A percentile compares a stretch with the other conserved stretches of the same genome.
Conservation (phyloP, 2,329 filamentous ascomycete genomes). For the Alternaria triticina region DNA sequence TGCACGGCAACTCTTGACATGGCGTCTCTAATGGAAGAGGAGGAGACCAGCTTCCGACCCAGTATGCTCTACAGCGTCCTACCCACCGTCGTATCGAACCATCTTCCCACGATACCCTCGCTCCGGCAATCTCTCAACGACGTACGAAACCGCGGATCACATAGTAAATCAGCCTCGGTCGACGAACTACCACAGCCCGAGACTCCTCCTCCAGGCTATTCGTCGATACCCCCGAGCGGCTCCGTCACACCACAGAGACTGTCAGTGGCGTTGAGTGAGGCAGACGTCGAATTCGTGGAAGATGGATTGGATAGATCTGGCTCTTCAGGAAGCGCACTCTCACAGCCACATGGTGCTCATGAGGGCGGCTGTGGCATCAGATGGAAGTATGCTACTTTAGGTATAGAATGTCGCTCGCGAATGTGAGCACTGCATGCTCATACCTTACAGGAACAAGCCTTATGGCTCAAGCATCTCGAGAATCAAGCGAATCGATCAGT, state of each 20-base stretch:
- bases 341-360: constrained; percentile 30
- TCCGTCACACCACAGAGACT: constrained; percentile 25
- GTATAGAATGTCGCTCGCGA: constrained; percentile 30
- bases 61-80: constrained; percentile 63
- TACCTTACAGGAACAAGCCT: constrained; percentile 53
- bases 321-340: constrained; percentile 26
- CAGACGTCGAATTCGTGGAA: constrained; percentile 31
- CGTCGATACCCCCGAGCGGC: constrained; percentile 33
- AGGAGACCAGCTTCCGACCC: constrained; percentile 26
- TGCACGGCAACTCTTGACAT: constrained; percentile 14
- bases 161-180: constrained; percentile 23
- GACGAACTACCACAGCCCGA: constrained; percentile 28
- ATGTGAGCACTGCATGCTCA: constrained; percentile 2
- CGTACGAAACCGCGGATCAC: constrained; percentile 25
- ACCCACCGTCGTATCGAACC: constrained; percentile 59
- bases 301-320: constrained; percentile 31
- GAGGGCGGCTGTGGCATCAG: constrained; percentile 51
- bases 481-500: constrained; percentile 48
- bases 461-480: constrained; percentile 54
- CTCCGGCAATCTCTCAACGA: constrained; percentile 49
- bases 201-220: constrained; percentile 49
- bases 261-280: constrained; percentile 24
- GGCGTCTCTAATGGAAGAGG: constrained; percentile 9
- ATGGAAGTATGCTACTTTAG: constrained; percentile 61
- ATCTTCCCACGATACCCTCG: constrained; percentile 60